These are phyloP conservation scores for Anthoceros angustus DNA, from an alignment of 225 moss, liverwort and hornwort genomes.

Conservation along the genomic window DNA sequence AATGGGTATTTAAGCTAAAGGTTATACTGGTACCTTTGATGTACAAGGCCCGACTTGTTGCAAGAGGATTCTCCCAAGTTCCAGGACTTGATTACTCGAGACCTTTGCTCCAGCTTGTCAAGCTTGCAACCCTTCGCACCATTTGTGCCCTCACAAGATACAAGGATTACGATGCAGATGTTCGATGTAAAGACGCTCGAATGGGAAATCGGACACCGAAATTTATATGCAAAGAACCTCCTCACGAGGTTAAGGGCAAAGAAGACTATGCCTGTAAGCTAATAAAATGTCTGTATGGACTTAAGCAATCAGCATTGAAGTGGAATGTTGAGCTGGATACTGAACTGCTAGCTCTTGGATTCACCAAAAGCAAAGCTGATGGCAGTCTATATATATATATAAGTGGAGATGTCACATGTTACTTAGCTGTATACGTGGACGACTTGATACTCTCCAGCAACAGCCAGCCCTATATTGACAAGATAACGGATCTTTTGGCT, in stretches of 20 bases:
- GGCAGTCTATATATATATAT: neutral
- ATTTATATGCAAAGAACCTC: neutral
- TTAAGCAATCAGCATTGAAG: neutral
- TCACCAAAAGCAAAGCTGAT: neutral
- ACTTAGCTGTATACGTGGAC: neutral
- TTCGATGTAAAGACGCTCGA: slow-evolving; percentile 4
- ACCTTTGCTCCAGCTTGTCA: slow-evolving; percentile 5
- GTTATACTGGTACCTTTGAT: neutral
- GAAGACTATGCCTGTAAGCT: neutral
- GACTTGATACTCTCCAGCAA: neutral
- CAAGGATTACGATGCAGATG: neutral
- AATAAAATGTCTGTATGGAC: neutral
- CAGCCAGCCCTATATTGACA: neutral
- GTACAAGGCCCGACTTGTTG: neutral
- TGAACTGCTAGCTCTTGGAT: neutral
- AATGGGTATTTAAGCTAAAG: neutral
- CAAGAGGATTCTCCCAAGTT: neutral
- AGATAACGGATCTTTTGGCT: too few relatives aligned
- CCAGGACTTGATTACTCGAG: slow-evolving; percentile 1
- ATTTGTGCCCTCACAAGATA: neutral
- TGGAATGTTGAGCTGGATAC: neutral
- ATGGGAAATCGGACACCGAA: neutral
- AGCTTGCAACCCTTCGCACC: neutral
- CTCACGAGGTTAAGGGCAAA: neutral
- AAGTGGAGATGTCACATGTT: neutral